Base-by-base conservation (phyloP, 805 yeast species). In the Candida tammaniensis region DNA sequence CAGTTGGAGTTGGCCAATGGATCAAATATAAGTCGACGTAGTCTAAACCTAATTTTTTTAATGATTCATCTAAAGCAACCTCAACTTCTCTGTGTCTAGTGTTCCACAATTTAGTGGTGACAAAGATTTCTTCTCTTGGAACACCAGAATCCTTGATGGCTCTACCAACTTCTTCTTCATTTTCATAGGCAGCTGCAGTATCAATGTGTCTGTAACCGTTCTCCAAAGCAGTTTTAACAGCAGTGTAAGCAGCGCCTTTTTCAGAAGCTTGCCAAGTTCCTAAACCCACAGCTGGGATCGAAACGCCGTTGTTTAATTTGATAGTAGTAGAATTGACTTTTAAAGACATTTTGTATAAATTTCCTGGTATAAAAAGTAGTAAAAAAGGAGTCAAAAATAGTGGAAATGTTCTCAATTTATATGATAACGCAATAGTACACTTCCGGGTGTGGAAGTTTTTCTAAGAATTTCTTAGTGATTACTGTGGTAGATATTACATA, bases 131-230 rank as follows among this genome's bases (percentile, higher is more conserved):
- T 21, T 70, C 73, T 53, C 93, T 72, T 39, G 79, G 77, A 23
- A 82, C 65, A 11, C 82, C 83, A 25, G 81, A 61, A 33, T 76
- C 80, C 35, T 59, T 70, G 36, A 73, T 60, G 4, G 66, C 76
- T 40, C 56, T 59, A 16, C 86, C 86, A 33, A 82, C 82, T 38
- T 71, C 75, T 30, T 52, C 78, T 56, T 85, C 91, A 51, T 82
- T 83, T 7, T 68, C 64, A 59, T 84, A 85, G 30, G 68, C 66
- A 24, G 78, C 76, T 20, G 95, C 94, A 17, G 87, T 76, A 57
- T 85, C 94, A 44, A 86, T 80, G 56, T 85, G 94, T 45, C 77
- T 72, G 63, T 82, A 82, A 19, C 91, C 91, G 31, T 68, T 67
- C 44, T 80, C 59, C 39, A 81, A 53, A 7, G 94, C 94, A 21